Evolutionary conservation across 2,329 filamentous ascomycete genomes (phyloP), one percentile per base, ranked within the genome.

Genomic region (Cercospora beticola): DNA sequence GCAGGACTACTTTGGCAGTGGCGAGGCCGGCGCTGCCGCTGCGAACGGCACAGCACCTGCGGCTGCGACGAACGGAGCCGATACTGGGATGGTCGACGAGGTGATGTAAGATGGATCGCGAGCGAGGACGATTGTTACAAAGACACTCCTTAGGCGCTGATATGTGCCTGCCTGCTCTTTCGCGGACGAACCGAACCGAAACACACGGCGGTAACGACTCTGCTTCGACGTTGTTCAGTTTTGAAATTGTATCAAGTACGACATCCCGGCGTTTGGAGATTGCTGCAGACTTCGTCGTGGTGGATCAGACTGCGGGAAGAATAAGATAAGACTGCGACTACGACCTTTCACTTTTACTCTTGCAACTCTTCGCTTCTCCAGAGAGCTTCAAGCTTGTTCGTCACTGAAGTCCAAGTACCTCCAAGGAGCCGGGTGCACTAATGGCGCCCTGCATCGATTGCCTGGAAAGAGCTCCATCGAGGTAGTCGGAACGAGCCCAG

Each of bases 1-100:
- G 95, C 90, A 89, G 21, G 95, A 98, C 81, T 99, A 99, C 84
- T 98, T 96, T 79, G 88, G 86, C 64, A 79, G 79, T 31, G 82
- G 82, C 63, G 80, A 79, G 12, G 81, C 81, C 64, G 78, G 76
- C 52, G 81, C 79, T 69, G 82, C 83, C 66, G 78, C 82, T 4
- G 79, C 80, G 54, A 84, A 82, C 69, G 83, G 82, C 56, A 76
- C 77, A 54, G 82, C 83, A 49, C 79, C 82, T 62, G 84, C 83
- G 66, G 79, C 80, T 52, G 81, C 82, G 64, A 78, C 82, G 56
- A 79, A 81, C 46, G 83, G 83, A 70, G 83, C 82, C 69, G 86
- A 85, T 72, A 80, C 83, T 68, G 83, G 81, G 70, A 86, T 87
- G 85, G 71, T 64, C 30, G 86, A 86, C 72, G 86, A 87, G 78